These are phyloP conservation scores for Nemania sp. DNA, from an alignment of 2,329 filamentous ascomycete species.

Conservation along the genomic window DNA sequence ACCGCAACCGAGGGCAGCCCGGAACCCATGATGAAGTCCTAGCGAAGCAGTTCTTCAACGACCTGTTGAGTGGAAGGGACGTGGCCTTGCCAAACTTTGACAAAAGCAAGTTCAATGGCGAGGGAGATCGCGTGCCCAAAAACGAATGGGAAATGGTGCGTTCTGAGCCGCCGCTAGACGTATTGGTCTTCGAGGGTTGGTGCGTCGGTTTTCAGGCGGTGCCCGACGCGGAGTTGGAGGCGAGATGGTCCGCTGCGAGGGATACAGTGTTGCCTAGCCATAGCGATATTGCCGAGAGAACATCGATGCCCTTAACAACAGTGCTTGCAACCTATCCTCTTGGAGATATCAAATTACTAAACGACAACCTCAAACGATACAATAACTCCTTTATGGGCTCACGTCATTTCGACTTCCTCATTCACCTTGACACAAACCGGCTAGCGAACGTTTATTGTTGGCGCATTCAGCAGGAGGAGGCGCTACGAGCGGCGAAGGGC, in stretches of 20 bases:
- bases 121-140: constrained; percentile 9
- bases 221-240: neutral
- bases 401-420: constrained; percentile 2
- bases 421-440: constrained; percentile 11
- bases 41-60: constrained; percentile 2
- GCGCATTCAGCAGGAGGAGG: constrained; percentile 18
- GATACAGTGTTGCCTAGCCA: neutral
- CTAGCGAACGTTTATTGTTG: constrained; percentile 13
- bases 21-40: constrained; percentile 20
- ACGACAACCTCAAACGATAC: constrained; percentile 12
- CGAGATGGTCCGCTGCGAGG: constrained; percentile 4
- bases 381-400: neutral
- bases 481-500: constrained; percentile 12
- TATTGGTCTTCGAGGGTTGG: constrained; percentile 14
- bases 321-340: constrained; percentile 5
- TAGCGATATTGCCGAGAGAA: no score
- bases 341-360: constrained; percentile 2
- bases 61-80: neutral
- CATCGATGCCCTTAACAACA: neutral
- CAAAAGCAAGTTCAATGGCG: constrained; percentile 20
- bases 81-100: constrained; percentile 11
- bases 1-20: constrained; percentile 9
- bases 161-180: neutral
- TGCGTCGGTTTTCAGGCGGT: constrained; percentile 7
- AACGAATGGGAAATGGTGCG: constrained; percentile 8